phyloP scores from a whole-genome alignment of 129 eudicot genomes.

The Artemisia tridentata region DNA sequence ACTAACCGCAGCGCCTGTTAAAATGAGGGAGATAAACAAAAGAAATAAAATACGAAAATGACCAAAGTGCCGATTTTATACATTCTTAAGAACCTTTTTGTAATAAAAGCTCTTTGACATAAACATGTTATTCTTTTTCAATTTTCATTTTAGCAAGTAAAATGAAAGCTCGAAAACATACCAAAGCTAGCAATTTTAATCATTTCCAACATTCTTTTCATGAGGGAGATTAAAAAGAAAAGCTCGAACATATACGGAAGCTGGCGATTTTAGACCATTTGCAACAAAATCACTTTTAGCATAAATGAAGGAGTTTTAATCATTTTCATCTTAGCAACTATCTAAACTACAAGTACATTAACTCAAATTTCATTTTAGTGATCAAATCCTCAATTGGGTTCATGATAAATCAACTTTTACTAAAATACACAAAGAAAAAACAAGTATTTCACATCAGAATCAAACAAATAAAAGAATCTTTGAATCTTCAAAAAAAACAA shows the following conservation, averaged over 20 bases:
- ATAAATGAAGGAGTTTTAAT: not conserved
- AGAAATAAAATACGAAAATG: not conserved
- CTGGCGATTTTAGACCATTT: conserved; percentile 3
- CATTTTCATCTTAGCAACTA: not conserved
- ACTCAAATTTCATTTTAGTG: conserved; percentile 7
- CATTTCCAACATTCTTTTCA: conserved; percentile 2
- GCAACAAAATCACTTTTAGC: conserved; percentile 12
- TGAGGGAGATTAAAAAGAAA: no score
- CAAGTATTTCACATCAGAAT: conserved; percentile 15
- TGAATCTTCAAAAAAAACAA: not conserved
- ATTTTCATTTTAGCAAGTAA: no score
- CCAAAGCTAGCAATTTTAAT: not conserved
- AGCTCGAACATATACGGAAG: no score
- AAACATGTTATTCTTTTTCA: no score
- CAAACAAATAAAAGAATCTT: conserved; percentile 20
- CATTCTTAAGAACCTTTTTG: no score
- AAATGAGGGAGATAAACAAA: conserved; percentile 1
- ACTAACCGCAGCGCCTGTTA: not conserved
- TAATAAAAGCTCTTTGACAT: no score
- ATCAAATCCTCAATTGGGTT: conserved; percentile 15
- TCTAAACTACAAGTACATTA: conserved; percentile 10
- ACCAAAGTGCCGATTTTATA: no score
- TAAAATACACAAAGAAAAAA: conserved; percentile 11
- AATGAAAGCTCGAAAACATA: no score
- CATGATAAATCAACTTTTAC: conserved; percentile 20